These are phyloP conservation scores for Phytophthora idaei DNA, from an alignment of 352 stramenopile genomes.

Conservation along the genomic window DNA sequence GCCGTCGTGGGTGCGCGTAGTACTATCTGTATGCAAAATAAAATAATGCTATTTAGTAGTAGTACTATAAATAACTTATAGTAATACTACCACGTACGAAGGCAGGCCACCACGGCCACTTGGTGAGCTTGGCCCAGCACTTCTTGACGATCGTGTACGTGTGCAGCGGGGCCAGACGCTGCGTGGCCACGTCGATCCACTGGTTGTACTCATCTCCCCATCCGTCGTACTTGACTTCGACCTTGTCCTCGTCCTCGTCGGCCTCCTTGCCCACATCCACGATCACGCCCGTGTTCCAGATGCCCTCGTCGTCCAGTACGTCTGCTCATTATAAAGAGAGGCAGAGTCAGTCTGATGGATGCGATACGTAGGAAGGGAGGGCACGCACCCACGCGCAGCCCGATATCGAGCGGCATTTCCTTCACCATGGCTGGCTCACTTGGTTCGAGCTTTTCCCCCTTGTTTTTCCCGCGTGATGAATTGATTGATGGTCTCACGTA, in stretches of 20 bases:
- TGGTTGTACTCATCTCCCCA: constrained; percentile 86
- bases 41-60: not conserved
- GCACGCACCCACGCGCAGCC: constrained; percentile 70
- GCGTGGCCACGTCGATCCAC: constrained; percentile 56
- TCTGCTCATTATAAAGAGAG: constrained; percentile 38
- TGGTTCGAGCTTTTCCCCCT: not conserved
- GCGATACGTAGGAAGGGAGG: not conserved
- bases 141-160: constrained; percentile 87
- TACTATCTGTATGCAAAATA: constrained; percentile 49
- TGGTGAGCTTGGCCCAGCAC: constrained; percentile 86
- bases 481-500: not conserved
- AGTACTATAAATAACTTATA: constrained; percentile 15
- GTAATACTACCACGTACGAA: constrained; percentile 50
- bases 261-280: constrained; percentile 70
- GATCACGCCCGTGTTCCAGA: constrained; percentile 82
- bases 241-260: constrained; percentile 40
- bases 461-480: constrained; percentile 1
- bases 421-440: constrained; percentile 28
- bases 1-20: constrained; percentile 68
- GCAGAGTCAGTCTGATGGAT: constrained; percentile 1
- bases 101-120: constrained; percentile 85
- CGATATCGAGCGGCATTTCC: constrained; percentile 67
- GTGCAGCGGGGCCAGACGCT: constrained; percentile 76
- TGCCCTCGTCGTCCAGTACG: constrained; percentile 82
- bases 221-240: constrained; percentile 87